Conservation (phyloP, 768 basidiomycete species). For the Pleurotus tuber-regium region DNA sequence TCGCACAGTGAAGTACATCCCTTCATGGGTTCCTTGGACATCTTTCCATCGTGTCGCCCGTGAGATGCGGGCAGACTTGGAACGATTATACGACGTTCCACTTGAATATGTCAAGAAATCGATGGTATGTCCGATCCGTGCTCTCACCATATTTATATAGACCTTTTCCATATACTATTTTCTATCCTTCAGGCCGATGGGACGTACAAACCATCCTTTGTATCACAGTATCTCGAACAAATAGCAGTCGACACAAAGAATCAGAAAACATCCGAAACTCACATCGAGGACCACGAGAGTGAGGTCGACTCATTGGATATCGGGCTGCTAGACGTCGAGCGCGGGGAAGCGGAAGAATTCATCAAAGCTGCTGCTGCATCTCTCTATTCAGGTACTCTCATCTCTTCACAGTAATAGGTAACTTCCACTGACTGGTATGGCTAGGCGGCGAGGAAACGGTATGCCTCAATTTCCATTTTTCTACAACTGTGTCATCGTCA, state of each 20-base stretch:
- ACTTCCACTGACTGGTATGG: too few relatives aligned
- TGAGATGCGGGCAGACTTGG: constrained; percentile 23
- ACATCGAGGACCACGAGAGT: background rate
- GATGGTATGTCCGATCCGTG: constrained; percentile 17
- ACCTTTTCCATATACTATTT: background rate
- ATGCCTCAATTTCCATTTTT: background rate
- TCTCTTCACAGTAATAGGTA: too few relatives aligned
- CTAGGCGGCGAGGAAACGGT: constrained; percentile 29
- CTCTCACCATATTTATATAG: background rate
- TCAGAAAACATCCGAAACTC: background rate
- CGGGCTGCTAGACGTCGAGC: background rate
- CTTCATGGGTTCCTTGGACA: constrained; percentile 29
- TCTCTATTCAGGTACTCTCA: constrained; percentile 21
- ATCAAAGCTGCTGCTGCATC: constrained; percentile 29
- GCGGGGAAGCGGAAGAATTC: constrained; percentile 22
- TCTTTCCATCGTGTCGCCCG: constrained; percentile 22
- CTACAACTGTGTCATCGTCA: background rate
- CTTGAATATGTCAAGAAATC: constrained; percentile 25
- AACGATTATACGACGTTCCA: constrained; percentile 26
- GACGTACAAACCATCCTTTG: constrained; percentile 17
- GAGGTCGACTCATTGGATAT: constrained; percentile 11
- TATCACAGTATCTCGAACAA: constrained; percentile 21
- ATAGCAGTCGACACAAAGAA: too few relatives aligned
- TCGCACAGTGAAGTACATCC: constrained; percentile 27
- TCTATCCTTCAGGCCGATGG: constrained; percentile 15